Percentiles rank a stretch among this genome's conserved stretches.
phyloP scores from a whole-genome alignment of 129 eudicot genomes.

The Oenanthe sinensis region DNA sequence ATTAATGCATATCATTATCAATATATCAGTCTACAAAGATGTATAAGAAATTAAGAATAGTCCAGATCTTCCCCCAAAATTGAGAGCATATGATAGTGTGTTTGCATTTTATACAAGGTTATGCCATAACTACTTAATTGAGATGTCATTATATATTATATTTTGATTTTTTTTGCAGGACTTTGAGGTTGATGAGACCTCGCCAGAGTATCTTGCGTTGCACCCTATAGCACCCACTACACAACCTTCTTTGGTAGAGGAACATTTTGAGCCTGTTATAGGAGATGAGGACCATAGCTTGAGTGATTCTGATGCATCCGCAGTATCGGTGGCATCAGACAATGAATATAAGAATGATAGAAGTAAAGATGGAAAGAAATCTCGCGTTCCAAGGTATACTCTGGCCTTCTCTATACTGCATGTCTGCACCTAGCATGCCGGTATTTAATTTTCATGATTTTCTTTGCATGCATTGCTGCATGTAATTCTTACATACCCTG shows the following conservation, averaged over 20 bases:
- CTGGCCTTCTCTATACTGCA: neutral
- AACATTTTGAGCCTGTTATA: constrained; percentile 66
- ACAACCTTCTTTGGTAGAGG: constrained; percentile 62
- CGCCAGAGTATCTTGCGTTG: constrained; percentile 73
- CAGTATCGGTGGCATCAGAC: constrained; percentile 35
- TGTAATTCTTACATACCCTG: neutral
- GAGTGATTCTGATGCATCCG: constrained; percentile 49
- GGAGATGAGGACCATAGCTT: constrained; percentile 34
- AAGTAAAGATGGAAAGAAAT: constrained; percentile 27
- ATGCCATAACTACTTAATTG: neutral
- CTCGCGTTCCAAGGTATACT: constrained; percentile 55
- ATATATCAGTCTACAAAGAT: neutral
- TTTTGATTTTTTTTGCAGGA: constrained; percentile 38
- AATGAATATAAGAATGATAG: constrained; percentile 33
- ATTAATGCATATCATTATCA: neutral
- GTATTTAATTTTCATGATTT: neutral
- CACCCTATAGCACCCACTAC: constrained; percentile 68
- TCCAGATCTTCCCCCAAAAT: neutral
- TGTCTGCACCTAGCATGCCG: neutral
- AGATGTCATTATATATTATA: neutral
- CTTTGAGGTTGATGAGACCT: constrained; percentile 70
- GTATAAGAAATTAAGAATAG: neutral
- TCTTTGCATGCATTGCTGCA: neutral
- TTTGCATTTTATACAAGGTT: neutral
- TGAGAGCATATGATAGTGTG: neutral